Conservation (phyloP, 805 yeast genomes). For the Kodamaea laetipori region DNA sequence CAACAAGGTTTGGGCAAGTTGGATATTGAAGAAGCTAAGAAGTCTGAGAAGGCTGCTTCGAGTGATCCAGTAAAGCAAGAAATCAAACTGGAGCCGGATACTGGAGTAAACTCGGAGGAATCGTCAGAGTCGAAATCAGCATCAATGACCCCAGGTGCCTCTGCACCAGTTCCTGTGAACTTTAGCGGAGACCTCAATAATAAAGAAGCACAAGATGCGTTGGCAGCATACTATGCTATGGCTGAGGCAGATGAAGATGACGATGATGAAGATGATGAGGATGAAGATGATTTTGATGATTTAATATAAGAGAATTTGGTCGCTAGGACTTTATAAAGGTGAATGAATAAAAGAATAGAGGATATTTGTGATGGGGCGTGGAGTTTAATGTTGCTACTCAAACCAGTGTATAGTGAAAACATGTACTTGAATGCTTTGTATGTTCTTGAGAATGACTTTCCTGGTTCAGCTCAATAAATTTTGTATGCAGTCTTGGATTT, state of each 20-base stretch:
- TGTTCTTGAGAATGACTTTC: too few species aligned
- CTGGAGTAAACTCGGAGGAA: not conserved
- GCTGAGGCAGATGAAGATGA: constrained; percentile 69
- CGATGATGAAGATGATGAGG: constrained; percentile 57
- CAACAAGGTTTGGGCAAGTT: constrained; percentile 56
- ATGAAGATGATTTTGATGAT: constrained; percentile 39
- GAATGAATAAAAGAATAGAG: not conserved
- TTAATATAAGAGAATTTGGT: constrained; percentile 16
- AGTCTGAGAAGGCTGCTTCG: constrained; percentile 20
- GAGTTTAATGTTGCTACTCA: too few species aligned
- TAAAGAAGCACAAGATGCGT: constrained; percentile 69
- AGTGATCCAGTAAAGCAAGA: constrained; percentile 7
- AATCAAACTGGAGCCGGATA: constrained; percentile 12
- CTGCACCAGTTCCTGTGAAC: constrained; percentile 2
- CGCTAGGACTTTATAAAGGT: too few species aligned
- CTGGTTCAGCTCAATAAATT: too few species aligned
- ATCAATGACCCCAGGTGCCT: constrained; percentile 1
- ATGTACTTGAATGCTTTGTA: not conserved
- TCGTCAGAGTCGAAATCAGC: constrained; percentile 8
- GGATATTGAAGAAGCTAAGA: constrained; percentile 47
- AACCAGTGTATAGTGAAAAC: too few species aligned
- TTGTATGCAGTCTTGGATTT: too few species aligned
- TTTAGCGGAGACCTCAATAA: constrained; percentile 41
- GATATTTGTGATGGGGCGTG: not conserved
- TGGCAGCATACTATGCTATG: constrained; percentile 68